phyloP scores from a whole-genome alignment of 2,329 filamentous ascomycete species.

The Aspergillus melleus region DNA sequence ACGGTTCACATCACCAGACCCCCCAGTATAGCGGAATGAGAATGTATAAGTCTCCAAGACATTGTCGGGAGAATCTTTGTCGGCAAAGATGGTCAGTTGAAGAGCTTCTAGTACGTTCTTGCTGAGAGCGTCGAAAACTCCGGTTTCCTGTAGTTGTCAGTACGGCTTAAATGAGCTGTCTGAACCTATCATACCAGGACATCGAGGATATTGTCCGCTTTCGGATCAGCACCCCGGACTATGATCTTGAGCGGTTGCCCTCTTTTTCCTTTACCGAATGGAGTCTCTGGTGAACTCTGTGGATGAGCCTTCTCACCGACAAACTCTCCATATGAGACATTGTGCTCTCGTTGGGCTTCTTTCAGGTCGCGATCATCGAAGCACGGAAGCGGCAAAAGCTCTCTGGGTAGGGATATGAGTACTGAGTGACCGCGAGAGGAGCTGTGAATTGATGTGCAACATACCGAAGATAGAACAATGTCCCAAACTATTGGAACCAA shows the following conservation, averaged over 20 bases:
- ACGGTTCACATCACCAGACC: slow-evolving; percentile 30
- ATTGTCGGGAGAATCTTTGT: slow-evolving; percentile 35
- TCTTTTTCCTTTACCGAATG: slow-evolving; percentile 24
- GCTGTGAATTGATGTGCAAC: slow-evolving; percentile 1
- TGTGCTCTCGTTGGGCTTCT: slow-evolving; percentile 23
- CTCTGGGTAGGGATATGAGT: slow-evolving; percentile 26
- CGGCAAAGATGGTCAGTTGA: slow-evolving; percentile 48
- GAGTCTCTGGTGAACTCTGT: slow-evolving; percentile 4
- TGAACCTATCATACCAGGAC: slow-evolving; percentile 44
- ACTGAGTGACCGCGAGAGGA: background rate
- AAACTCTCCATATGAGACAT: slow-evolving; percentile 30
- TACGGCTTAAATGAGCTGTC: background rate
- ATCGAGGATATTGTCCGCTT: slow-evolving; percentile 47
- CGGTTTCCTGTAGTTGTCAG: slow-evolving; percentile 47
- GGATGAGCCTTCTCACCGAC: slow-evolving; percentile 21
- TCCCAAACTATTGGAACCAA: slow-evolving; percentile 31
- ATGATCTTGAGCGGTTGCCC: slow-evolving; percentile 43
- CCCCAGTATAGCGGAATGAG: slow-evolving; percentile 45
- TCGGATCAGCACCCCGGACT: slow-evolving; percentile 38
- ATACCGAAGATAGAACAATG: slow-evolving; percentile 37
- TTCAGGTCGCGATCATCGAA: slow-evolving; percentile 36
- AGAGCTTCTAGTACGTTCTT: slow-evolving; percentile 45
- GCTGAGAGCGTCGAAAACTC: slow-evolving; percentile 49
- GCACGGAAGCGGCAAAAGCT: slow-evolving; percentile 36
- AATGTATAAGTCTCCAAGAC: slow-evolving; percentile 55